Base-by-base conservation (phyloP, 768 basidiomycete species). In the Floccularia luteovirens region DNA sequence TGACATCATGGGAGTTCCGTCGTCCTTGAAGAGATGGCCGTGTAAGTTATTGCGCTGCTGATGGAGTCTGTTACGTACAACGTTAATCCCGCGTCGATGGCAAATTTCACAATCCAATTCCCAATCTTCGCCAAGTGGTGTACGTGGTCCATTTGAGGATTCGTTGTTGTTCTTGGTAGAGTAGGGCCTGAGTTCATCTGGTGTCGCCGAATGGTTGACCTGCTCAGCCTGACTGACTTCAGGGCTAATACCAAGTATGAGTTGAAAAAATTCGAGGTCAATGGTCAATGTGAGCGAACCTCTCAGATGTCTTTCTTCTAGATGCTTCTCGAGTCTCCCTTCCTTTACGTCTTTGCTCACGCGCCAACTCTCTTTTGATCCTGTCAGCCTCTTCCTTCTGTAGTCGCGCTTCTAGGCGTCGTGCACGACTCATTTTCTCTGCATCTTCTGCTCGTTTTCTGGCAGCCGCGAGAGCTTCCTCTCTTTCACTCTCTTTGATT, bases 81-180 rank as follows among this genome's bases (percentile, higher is more conserved):
- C 56, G 50, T 92, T 92, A 41, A 78, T 60, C 6, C 89, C 89
- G 19, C 66, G 68, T 44, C 74, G 74, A 39, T 69, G 69, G 56
- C 91, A 96, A 25, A 94, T 70, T 54, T 94, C 91, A 54, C 91
- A 96, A 52, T 88, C 82, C 17, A 96, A 62, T 42, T 88, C 79
- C 91, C 91, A 93, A 42, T 82, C 75, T 37, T 80, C 84, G 21
- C 65, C 66, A 14, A 62, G 59, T 23, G 78, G 74, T 4, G 73
- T 74, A 30, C 72, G 72, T 8, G 74, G 67, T 13, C 74, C 74
- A 44, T 62, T 71, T 11, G 58, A 55, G 13, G 56, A 49, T 19
- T 52, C 46, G 33, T 58, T 59, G 6, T 50, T 19, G n/a, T n/a
- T n/a, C n/a, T n/a, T n/a, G n/a, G n/a, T n/a, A n/a, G n/a, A n/a